Evolutionary conservation across 176 grass and related monocot species (phyloP).

Genomic region (Otatea glauca): DNA sequence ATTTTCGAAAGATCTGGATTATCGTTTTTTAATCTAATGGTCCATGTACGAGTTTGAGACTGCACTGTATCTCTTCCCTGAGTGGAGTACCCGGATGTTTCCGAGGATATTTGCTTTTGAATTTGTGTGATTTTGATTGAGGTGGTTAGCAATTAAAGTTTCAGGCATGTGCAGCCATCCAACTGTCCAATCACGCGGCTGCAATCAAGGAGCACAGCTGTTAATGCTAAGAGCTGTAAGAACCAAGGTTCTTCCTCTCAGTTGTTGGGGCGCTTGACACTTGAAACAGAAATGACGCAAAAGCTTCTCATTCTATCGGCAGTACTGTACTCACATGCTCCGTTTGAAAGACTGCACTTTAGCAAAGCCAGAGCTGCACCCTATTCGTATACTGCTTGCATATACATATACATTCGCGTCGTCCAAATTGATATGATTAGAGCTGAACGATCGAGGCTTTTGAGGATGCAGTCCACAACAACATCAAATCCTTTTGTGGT

Average conservation of each 20-base stretch:
- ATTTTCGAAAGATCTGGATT: no score
- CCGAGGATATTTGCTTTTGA: background rate
- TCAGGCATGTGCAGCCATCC: background rate
- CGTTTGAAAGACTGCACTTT: background rate
- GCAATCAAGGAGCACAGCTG: background rate
- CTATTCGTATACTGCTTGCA: background rate
- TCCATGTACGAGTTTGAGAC: no score
- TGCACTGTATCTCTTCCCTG: no score
- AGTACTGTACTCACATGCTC: background rate
- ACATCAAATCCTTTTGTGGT: no score
- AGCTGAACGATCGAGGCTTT: background rate
- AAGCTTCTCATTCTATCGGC: no score
- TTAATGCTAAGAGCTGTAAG: background rate
- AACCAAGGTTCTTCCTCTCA: background rate
- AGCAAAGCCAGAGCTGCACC: background rate
- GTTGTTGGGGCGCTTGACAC: background rate
- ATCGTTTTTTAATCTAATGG: no score
- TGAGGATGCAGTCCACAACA: background rate
- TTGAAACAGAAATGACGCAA: background rate
- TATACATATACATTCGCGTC: background rate
- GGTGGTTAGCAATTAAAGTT: background rate
- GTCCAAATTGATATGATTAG: background rate
- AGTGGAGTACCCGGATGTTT: background rate
- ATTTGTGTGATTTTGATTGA: background rate
- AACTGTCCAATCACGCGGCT: background rate